Evolutionary conservation across 345 rosid species (phyloP).

Genomic region (Toxicodendron radicans): DNA sequence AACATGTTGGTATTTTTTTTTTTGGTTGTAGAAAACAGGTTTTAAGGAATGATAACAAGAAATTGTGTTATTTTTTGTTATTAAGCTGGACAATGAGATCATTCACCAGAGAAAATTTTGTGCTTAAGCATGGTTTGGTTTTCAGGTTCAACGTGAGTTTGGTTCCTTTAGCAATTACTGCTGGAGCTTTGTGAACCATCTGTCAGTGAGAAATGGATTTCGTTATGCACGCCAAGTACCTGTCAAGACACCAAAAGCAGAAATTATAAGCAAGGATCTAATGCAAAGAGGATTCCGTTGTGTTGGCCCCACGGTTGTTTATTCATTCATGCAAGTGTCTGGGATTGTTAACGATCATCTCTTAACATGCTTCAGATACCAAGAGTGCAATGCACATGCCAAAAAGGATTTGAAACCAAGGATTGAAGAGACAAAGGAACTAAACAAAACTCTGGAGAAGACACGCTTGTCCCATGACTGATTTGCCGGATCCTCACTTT

Average conservation of each 20-base stretch:
- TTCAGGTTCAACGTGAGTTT: slow-evolving; percentile 79
- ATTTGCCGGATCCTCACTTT: slow-evolving; percentile 14
- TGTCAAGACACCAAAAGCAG: slow-evolving; percentile 86
- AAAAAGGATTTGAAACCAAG: slow-evolving; percentile 28
- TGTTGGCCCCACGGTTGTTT: slow-evolving; percentile 84
- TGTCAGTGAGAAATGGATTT: slow-evolving; percentile 61
- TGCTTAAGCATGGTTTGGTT: slow-evolving; percentile 8
- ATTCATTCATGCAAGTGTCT: slow-evolving; percentile 85
- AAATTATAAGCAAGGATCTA: slow-evolving; percentile 80
- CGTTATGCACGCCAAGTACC: slow-evolving; percentile 82
- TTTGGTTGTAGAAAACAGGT: neutral
- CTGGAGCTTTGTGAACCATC: slow-evolving; percentile 75
- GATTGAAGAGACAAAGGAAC: slow-evolving; percentile 26
- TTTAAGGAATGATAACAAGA: neutral
- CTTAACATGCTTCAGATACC: slow-evolving; percentile 67
- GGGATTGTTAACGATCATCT: slow-evolving; percentile 88
- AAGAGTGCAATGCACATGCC: slow-evolving; percentile 41
- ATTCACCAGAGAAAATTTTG: neutral
- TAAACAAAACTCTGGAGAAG: slow-evolving; percentile 28
- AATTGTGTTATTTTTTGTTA: neutral
- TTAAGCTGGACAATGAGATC: neutral
- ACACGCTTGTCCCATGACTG: slow-evolving; percentile 28
- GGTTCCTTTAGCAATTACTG: slow-evolving; percentile 80
- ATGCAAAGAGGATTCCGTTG: slow-evolving; percentile 92
- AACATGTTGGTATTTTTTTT: neutral